Evolutionary conservation across 768 basidiomycete species (phyloP).

Genomic region (Mycena filopes): DNA sequence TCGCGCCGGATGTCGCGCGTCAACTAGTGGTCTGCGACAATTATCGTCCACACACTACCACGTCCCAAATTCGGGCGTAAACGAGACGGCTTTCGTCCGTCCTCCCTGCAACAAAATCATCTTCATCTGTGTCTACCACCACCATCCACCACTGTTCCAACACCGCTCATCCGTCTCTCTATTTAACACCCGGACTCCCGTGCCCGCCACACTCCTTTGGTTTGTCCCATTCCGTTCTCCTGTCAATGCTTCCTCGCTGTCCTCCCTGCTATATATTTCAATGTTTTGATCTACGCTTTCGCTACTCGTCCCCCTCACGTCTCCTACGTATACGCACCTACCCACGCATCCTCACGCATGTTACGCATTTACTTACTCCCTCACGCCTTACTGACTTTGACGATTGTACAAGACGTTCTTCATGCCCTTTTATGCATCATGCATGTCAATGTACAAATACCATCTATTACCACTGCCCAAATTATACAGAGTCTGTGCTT

Average conservation of each 20-base stretch:
- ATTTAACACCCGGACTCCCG: constrained; percentile 18
- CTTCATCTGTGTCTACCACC: neutral
- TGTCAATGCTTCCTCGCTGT: constrained; percentile 22
- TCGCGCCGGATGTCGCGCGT: constrained; percentile 63
- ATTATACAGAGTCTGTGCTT: too few species aligned
- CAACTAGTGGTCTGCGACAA: constrained; percentile 12
- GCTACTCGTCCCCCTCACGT: constrained; percentile 17
- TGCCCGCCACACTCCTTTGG: constrained; percentile 30
- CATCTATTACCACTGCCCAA: neutral
- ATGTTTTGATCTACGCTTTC: constrained; percentile 31
- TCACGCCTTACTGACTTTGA: constrained; percentile 19
- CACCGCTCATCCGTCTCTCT: neutral
- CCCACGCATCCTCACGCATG: constrained; percentile 21
- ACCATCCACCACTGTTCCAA: neutral
- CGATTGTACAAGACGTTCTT: constrained; percentile 26
- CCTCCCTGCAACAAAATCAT: too few species aligned
- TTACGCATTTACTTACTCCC: constrained; percentile 10
- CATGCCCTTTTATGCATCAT: constrained; percentile 13
- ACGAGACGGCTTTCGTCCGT: too few species aligned
- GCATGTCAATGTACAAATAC: constrained; percentile 22
- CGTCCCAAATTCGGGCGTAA: too few species aligned
- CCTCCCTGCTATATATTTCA: constrained; percentile 23
- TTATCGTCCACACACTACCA: too few species aligned
- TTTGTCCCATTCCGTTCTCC: too few species aligned
- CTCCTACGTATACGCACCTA: constrained; percentile 18